Percentiles rank a stretch among this genome's conserved stretches.
Evolutionary conservation across 2,329 filamentous ascomycete genomes (phyloP).

Genomic region (Fusarium duplospermum): DNA sequence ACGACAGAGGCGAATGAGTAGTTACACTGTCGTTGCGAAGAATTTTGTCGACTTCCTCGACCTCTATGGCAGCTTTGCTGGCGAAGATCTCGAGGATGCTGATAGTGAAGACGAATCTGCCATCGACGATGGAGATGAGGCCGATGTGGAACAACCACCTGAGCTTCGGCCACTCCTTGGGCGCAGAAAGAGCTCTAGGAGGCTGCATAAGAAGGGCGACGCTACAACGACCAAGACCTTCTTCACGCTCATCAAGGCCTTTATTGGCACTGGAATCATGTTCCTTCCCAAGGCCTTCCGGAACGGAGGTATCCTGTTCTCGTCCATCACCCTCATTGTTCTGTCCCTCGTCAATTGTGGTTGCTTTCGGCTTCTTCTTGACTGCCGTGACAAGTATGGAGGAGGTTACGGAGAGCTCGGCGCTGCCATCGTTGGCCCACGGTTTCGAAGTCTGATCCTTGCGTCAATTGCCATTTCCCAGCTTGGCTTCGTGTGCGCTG

Average conservation of each 20-base stretch:
- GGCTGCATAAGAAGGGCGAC: constrained; percentile 63
- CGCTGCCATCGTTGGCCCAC: constrained; percentile 70
- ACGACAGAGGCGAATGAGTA: constrained; percentile 52
- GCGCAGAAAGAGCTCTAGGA: constrained; percentile 63
- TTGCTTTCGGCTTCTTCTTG: constrained; percentile 78
- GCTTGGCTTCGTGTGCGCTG: constrained; percentile 81
- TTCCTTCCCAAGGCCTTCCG: constrained; percentile 83
- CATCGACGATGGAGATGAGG: constrained; percentile 59
- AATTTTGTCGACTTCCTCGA: constrained; percentile 83
- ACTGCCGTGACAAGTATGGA: constrained; percentile 72
- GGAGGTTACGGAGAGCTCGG: constrained; percentile 83
- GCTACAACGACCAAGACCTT: constrained; percentile 79
- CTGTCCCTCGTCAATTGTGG: constrained; percentile 75
- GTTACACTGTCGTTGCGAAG: constrained; percentile 66
- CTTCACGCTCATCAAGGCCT: constrained; percentile 82
- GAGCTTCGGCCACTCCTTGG: constrained; percentile 69
- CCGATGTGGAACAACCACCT: constrained; percentile 57
- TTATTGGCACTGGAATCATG: constrained; percentile 85
- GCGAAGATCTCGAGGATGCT: constrained; percentile 71
- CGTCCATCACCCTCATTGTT: constrained; percentile 73
- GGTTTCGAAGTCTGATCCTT: constrained; percentile 74
- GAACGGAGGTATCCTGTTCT: constrained; percentile 82
- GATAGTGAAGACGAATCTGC: constrained; percentile 69
- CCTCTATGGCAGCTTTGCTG: constrained; percentile 81
- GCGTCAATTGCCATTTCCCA: constrained; percentile 79